phyloP scores from a whole-genome alignment of 208 protist species.

The Acanthamoeba sp. region DNA sequence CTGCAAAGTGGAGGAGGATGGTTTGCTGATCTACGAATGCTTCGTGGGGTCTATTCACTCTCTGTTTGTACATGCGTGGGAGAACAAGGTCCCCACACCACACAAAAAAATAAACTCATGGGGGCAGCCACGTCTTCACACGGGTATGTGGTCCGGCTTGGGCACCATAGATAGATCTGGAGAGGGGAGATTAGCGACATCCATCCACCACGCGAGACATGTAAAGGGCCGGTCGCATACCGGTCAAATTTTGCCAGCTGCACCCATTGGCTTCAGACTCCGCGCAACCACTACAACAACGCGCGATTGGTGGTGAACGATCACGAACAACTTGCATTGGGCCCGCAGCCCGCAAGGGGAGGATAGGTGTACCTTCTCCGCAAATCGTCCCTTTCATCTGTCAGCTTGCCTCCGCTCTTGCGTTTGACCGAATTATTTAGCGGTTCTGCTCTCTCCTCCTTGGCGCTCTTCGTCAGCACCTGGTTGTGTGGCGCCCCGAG shows the following conservation, averaged over 20 bases:
- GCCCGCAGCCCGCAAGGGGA: too few species aligned
- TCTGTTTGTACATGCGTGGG: too few species aligned
- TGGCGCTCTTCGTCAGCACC: neutral
- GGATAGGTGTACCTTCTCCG: neutral
- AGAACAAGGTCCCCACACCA: too few species aligned
- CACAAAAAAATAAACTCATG: too few species aligned
- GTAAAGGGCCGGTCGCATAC: neutral
- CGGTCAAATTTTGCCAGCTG: neutral
- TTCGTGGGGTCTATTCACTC: too few species aligned
- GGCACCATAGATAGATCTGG: neutral
- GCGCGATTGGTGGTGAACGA: neutral
- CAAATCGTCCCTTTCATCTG: neutral
- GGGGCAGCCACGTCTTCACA: too few species aligned
- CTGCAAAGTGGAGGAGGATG: too few species aligned
- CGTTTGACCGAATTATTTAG: neutral
- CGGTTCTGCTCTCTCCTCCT: neutral
- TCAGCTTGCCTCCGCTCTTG: neutral
- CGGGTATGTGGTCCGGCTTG: neutral
- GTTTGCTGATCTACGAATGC: too few species aligned
- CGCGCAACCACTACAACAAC: neutral
- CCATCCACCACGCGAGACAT: neutral
- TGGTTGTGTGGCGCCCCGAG: neutral
- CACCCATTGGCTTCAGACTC: neutral
- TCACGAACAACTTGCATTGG: neutral
- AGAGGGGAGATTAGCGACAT: neutral